Evolutionary conservation across 2,329 filamentous ascomycete genomes (phyloP), one percentile per base, ranked within the genome.

Genomic region (Trichoderma sp.): DNA sequence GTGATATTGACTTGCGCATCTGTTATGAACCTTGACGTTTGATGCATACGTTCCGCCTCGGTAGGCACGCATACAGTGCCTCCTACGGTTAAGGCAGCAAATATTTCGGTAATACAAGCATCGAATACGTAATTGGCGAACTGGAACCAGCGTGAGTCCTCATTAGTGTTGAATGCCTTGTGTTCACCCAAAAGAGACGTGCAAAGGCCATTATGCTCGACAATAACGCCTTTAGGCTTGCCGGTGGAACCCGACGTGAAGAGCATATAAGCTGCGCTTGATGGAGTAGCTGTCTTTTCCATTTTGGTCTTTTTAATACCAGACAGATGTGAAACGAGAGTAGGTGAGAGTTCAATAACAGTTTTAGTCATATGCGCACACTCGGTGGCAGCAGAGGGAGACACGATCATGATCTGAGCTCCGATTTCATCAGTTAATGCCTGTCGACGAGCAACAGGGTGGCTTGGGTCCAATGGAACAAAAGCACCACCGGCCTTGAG

Each of bases 401-500:
- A 68, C 7, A 57, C 70, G 4, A 68, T n/a, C 39, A 71, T 30
- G n/a, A 68, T 11, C 15, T 71, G 34, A 20, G 70, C 63, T 26
- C 32, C 34, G n/a, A 62, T 7, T 6, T 61, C 30, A 15, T 34
- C 2, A 11, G 34, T 17, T 7, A 70, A 26, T 17, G 68, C 59
- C n/a, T 47, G 59, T 1, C 68, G 58, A 30, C 61, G 59, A 39
- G 20, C 30, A 20, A 17, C 32, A 39, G 70, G 70, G 23, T 72
- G 70, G 17, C 12, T 30, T n/a, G 70, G 65, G 39, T 74, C 71
- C 11, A 74, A 26, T 23, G 71, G 65, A 17, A 74, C 50, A 53
- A 55, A 74, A 9, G 61, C 72, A 50, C 70, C 78, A 8, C 79
- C 80, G 39, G 80, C 76, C 65, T 80, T 81, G 23, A 82, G 68